Base-by-base conservation (phyloP, 257 asterid species). In the Fraxinus cuspidata region DNA sequence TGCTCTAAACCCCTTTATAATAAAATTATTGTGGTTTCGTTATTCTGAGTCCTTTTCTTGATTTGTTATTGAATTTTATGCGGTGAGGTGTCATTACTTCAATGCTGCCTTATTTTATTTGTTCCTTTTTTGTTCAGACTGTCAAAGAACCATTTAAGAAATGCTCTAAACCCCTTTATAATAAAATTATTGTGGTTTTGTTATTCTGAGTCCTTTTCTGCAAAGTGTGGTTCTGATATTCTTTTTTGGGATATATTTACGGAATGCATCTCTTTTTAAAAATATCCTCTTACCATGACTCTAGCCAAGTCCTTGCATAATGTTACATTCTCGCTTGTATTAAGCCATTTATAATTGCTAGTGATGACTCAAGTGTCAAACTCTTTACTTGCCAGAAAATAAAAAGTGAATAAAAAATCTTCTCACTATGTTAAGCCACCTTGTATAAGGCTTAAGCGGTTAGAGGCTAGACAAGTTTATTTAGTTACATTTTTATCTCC, bases 71-170 rank as follows among this genome's bases (percentile, higher is more conserved):
- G 80, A 81, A 86, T 86, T 84, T 79, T 84, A 87, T 76, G 79
- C 70, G 94, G 94, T 93, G 97, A 87, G 94, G 92, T 85, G 94
- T 83, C 79, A 63, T 83, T 84, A 81, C 92, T 88, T 87, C 79
- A 85, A 83, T 85, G 73, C 58, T 81, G 76, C 87, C 74, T 81
- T 83, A 63, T 70, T 85, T 79, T 81, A 73, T 87, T 74, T 85
- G 58, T 86, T 69, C 81, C 76, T 79, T 72, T 72, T 68, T 74
- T 79, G 51, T 83, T 81, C 78, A 76, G 76, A 63, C 44, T 77
- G 42, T 35, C 64, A 31, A 56, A 70, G 81, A 77, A 74, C 85
- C 80, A 74, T 79, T 74, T 70, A 60, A 49, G 81, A 63, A 83
- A 71, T 60, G 28, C 31, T 51, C 63, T 79, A 75, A 37, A 40